Evolutionary conservation across 208 protist genomes (phyloP), one percentile per base, ranked within the genome.

Genomic region (Leishmania martiniquensis): DNA sequence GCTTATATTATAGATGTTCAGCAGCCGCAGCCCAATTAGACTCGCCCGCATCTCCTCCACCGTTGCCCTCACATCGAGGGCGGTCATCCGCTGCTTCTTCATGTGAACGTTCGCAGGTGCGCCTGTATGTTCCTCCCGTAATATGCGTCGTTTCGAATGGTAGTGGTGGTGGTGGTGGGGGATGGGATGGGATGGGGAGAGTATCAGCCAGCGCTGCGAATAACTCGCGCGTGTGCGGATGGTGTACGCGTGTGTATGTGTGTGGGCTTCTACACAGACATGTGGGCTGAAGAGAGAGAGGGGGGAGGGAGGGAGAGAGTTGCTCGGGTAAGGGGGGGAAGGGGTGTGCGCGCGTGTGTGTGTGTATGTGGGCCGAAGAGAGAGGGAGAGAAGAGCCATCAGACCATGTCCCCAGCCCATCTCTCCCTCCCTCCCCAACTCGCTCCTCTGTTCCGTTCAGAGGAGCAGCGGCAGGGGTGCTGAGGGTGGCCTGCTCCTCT

Each of bases 1-100:
- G 80, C 85, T 87, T 32, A 99, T 78, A 78, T 99, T 98, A 84
- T 99, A 99, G 49, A 99, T 69, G 85, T 99, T 99, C 0, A 96
- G 84, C 4, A 99, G 82, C 51, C 98, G 90, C 55, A 99, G 83
- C 0, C 97, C 97, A 39, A 94, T 77, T 2, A 98, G 83, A 15
- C 70, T 83, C 0, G 83, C 70, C n/a, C 87, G 87, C 88, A 99
- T 92, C 82, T 98, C 96, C 57, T 93, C 81, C 42, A 98, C 92
- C 20, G 93, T 93, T 9, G 93, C 94, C 54, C 93, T 84, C 77
- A 99, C 95, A 79, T 99, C 98, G 45, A 98, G 87, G 55, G 96
- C 87, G 10, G 95, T 98, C 89, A 99, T 98, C 68, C 95, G 93
- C 62, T 87, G 87, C 72, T 99, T 99, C 57, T 91, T 93, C 90